phyloP scores from a whole-genome alignment of 306 rosid species.

The Neltuma alba region DNA sequence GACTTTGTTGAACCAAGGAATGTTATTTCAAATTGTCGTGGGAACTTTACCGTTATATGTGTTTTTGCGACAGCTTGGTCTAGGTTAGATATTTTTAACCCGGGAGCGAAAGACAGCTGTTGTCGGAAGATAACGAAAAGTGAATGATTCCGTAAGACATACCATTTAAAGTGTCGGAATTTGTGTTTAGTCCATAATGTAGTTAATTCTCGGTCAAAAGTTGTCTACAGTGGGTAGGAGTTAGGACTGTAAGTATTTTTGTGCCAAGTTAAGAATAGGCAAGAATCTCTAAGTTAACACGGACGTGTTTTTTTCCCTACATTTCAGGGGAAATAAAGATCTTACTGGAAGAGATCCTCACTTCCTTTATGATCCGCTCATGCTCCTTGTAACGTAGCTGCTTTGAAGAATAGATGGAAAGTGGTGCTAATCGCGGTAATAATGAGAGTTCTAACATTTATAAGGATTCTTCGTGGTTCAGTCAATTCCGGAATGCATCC shows the following conservation, averaged over 20 bases:
- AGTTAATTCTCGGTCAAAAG: slow-evolving; percentile 11
- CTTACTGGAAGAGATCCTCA: slow-evolving; percentile 12
- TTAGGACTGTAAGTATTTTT: slow-evolving; percentile 8
- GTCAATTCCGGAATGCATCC: slow-evolving; percentile 74
- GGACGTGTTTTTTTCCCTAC: slow-evolving; percentile 29
- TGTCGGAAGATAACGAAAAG: not conserved
- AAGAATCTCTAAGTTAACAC: not conserved
- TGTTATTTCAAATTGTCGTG: not conserved
- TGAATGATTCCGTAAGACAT: slow-evolving; percentile 29
- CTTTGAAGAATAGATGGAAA: slow-evolving; percentile 57
- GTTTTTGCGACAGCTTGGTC: not conserved
- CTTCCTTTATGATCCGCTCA: slow-evolving; percentile 5
- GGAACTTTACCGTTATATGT: not conserved
- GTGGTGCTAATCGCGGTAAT: slow-evolving; percentile 26
- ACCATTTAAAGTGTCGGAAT: slow-evolving; percentile 19
- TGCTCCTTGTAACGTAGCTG: slow-evolving; percentile 32
- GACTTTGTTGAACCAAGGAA: slow-evolving; percentile 33
- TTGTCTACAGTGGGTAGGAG: slow-evolving; percentile 15
- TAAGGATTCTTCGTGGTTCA: slow-evolving; percentile 59
- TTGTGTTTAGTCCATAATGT: slow-evolving; percentile 30
- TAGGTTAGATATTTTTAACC: not conserved
- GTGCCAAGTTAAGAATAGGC: slow-evolving; percentile 9
- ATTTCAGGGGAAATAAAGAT: slow-evolving; percentile 28
- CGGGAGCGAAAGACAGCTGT: not conserved
- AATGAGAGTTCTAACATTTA: slow-evolving; percentile 25